Evolutionary conservation across 176 grass and related monocot species (phyloP).

Genomic region (Carex parvula): DNA sequence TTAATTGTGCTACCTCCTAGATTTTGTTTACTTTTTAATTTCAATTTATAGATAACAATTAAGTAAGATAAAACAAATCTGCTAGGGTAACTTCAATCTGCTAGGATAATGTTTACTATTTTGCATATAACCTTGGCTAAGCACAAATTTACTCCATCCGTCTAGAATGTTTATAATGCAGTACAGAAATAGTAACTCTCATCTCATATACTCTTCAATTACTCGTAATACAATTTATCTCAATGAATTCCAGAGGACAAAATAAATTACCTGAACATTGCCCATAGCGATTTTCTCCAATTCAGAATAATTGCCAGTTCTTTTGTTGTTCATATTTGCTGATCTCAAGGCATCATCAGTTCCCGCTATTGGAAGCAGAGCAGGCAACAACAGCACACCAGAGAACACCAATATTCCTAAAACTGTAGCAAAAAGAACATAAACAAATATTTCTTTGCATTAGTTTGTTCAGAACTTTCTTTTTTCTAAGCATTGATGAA

Average conservation of each 20-base stretch:
- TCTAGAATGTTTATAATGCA: no score
- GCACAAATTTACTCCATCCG: no score
- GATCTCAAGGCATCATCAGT: conserved; percentile 36
- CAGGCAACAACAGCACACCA: conserved; percentile 63
- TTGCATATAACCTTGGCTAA: no score
- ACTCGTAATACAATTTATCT: background rate
- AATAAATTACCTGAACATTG: conserved; percentile 55
- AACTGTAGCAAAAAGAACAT: conserved; percentile 42
- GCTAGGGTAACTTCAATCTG: no score
- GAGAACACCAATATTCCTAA: conserved; percentile 67
- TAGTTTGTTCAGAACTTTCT: background rate
- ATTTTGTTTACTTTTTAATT: no score
- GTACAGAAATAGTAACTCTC: no score
- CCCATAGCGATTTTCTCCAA: conserved; percentile 70
- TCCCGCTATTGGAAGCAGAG: conserved; percentile 65
- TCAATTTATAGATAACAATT: no score
- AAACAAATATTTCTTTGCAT: background rate
- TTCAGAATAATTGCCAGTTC: conserved; percentile 13
- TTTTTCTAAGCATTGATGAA: background rate
- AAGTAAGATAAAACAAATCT: no score
- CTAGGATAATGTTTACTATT: no score
- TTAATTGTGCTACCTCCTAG: no score
- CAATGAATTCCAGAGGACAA: background rate
- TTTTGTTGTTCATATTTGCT: background rate
- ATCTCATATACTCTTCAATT: no score